Evolutionary conservation across 108 stramenopile species (phyloP), one percentile per base, ranked within the genome.

Genomic region (Chaetoceros muelleri): DNA sequence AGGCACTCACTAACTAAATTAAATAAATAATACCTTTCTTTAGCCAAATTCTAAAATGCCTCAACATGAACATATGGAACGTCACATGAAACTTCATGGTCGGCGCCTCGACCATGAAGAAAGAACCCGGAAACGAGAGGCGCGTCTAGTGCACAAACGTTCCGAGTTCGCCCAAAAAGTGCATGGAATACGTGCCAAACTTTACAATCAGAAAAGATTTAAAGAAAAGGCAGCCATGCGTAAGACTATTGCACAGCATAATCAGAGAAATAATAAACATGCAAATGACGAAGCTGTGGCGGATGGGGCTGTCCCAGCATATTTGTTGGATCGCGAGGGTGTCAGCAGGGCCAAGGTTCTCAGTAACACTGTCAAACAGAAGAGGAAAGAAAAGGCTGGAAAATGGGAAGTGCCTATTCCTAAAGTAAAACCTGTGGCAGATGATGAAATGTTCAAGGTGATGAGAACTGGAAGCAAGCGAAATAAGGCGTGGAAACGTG

Each of bases 361-460:
- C 52, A 83, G 80, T 60, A 99, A 99, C 73, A 96, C 97, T 18
- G 90, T 99, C 46, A 99, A 99, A 67, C 99, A 99, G 83, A 99
- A 99, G 81, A 74, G 99, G 47, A 97, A 96, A 66, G 99, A 99
- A 76, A 98, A 98, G 85, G 99, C 99, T 30, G 99, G 99, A 20
- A 99, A 97, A 66, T 99, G 99, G 99, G 92, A 93, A 61, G 99
- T 99, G 2, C 99, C 99, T 26, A 95, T 99, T 52, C 99, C 97
- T 52, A 95, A 93, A 71, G 99, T 99, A 53, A 98, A 97, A 65
- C 96, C 99, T 0, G 93, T 99, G 52, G 96, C 97, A 8, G 99
- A 99, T 69, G 95, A 96, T 63, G 99, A 99, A 72, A 98, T 99
- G 95, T 99, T 99, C 79, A 93, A 95, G 71, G 80, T 93, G 18